These are phyloP conservation scores for Erigeron philadelphicus DNA, from an alignment of 140 eudicot genomes.

Conservation along the genomic window DNA sequence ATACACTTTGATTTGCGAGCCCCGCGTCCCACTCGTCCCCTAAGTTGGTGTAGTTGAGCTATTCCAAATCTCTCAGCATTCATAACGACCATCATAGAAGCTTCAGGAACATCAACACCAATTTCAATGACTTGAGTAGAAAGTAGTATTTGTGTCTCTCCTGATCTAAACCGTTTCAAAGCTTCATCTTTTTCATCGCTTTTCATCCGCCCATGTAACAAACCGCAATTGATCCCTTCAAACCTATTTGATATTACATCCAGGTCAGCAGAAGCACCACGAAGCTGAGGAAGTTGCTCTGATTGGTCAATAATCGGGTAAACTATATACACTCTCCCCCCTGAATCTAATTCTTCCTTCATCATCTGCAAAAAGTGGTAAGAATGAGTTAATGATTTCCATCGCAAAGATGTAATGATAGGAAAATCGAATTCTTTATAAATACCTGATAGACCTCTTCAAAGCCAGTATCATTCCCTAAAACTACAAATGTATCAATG, in stretches of 20 bases:
- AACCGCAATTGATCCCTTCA: constrained; percentile 50
- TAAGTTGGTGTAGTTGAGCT: constrained; percentile 91
- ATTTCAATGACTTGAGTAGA: constrained; percentile 88
- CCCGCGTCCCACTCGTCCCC: constrained; percentile 98
- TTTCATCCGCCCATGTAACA: constrained; percentile 85
- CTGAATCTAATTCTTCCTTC: constrained; percentile 62
- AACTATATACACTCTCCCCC: constrained; percentile 81
- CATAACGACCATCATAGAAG: constrained; percentile 99
- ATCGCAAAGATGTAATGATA: constrained; percentile 6
- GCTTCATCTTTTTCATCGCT: constrained; percentile 79
- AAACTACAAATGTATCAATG: constrained; percentile 52
- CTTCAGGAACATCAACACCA: constrained; percentile 97
- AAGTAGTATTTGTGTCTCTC: constrained; percentile 77
- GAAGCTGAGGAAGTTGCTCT: constrained; percentile 89
- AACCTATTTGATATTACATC: constrained; percentile 59
- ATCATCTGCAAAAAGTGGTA: constrained; percentile 60
- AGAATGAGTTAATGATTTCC: background rate
- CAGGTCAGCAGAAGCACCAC: constrained; percentile 84
- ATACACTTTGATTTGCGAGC: constrained; percentile 75
- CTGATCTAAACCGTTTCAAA: constrained; percentile 61
- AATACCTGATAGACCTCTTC: constrained; percentile 81
- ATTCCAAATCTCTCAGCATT: constrained; percentile 95
- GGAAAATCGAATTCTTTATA: background rate
- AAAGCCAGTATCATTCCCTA: constrained; percentile 76
- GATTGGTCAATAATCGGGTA: constrained; percentile 84